A percentile compares a stretch with the other conserved stretches of the same genome.
phyloP scores from a whole-genome alignment of 768 basidiomycete species.

The Termitomyces sp. region DNA sequence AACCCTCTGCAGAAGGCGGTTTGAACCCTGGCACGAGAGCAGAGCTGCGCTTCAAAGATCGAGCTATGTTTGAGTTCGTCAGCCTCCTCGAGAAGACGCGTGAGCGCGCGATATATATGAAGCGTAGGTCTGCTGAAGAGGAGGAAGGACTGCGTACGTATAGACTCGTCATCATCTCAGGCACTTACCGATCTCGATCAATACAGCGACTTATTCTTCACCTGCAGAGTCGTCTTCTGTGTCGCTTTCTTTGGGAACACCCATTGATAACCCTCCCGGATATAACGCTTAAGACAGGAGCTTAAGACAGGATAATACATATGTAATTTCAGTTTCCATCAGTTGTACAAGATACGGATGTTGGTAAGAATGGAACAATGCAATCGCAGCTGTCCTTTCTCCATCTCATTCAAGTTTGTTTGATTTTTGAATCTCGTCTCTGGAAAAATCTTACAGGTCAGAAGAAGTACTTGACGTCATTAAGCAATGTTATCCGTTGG shows the following conservation, averaged over 20 bases:
- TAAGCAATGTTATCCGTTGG: too few species aligned
- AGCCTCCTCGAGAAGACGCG: constrained; percentile 72
- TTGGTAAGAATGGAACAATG: not conserved
- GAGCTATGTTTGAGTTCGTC: constrained; percentile 71
- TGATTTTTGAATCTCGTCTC: too few species aligned
- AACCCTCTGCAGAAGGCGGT: constrained; percentile 65
- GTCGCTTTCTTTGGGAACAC: constrained; percentile 35
- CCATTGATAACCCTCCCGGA: constrained; percentile 48
- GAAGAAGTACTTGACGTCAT: too few species aligned
- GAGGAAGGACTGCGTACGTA: constrained; percentile 62
- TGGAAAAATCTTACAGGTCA: too few species aligned
- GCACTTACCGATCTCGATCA: constrained; percentile 15
- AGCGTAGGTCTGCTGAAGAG: constrained; percentile 51
- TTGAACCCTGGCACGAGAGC: constrained; percentile 58
- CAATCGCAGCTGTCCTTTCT: too few species aligned
- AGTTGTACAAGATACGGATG: constrained; percentile 7
- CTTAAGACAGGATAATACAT: not conserved
- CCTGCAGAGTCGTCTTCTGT: constrained; percentile 42
- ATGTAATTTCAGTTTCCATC: constrained; percentile 1
- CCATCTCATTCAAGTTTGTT: too few species aligned
- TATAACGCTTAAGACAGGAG: constrained; percentile 33
- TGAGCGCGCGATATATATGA: constrained; percentile 75
- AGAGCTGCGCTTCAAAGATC: constrained; percentile 66
- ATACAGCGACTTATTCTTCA: constrained; percentile 37
- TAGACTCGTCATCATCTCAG: not conserved